Evolutionary conservation across 1,139 yeast genomes (phyloP).

Genomic region (Spencermartinsiella ligniputridi): DNA sequence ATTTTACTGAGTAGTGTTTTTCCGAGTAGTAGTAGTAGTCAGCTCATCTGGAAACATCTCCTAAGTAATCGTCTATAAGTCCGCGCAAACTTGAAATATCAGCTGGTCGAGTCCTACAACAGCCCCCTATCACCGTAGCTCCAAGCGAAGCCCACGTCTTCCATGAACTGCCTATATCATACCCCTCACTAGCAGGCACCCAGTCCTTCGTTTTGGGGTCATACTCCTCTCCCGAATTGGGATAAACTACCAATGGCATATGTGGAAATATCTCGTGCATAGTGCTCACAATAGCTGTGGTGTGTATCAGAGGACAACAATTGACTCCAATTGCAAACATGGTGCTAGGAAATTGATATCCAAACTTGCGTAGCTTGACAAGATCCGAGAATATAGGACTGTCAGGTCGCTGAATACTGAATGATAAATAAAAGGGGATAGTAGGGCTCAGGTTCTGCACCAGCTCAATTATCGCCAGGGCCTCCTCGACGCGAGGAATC

Average conservation of each 20-base stretch:
- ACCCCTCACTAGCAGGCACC: constrained; percentile 15
- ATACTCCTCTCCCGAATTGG: constrained; percentile 54
- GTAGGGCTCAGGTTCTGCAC: constrained; percentile 19
- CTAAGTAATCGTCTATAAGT: neutral
- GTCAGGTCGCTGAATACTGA: constrained; percentile 33
- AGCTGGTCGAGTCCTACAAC: constrained; percentile 23
- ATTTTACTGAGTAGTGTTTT: no score
- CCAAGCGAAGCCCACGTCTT: constrained; percentile 17
- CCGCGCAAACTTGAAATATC: constrained; percentile 13
- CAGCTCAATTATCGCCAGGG: constrained; percentile 35
- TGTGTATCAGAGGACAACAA: constrained; percentile 37
- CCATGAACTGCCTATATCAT: neutral
- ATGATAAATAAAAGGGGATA: constrained; percentile 32
- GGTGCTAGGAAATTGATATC: constrained; percentile 14
- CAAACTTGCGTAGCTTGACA: constrained; percentile 6
- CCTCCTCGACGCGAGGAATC: constrained; percentile 52
- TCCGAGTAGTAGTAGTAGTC: no score
- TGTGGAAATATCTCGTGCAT: constrained; percentile 19
- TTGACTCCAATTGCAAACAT: constrained; percentile 42
- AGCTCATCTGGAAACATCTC: no score
- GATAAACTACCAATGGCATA: constrained; percentile 44
- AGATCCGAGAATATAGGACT: constrained; percentile 34
- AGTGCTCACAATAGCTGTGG: constrained; percentile 27
- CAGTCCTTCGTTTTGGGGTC: constrained; percentile 37
- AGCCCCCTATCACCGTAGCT: constrained; percentile 23